A percentile compares a stretch with the other conserved stretches of the same genome.
Conservation (phyloP, 306 rosid species). For the Fragaria vesca region DNA sequence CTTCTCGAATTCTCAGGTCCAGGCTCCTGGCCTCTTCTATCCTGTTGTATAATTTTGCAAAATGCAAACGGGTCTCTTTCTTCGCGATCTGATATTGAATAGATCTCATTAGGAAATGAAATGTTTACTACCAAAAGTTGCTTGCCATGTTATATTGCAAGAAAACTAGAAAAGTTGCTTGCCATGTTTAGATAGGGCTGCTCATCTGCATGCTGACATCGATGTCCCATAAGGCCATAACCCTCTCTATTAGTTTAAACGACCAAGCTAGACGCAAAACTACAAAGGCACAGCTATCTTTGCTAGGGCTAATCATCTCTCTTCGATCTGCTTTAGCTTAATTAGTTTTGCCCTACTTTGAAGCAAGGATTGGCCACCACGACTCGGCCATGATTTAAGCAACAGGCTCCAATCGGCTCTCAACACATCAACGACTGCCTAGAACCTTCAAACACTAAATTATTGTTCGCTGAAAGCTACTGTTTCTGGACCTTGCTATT, state of each 20-base stretch:
- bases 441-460: constrained; percentile 1
- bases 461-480: neutral
- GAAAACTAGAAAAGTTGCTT: constrained; percentile 9
- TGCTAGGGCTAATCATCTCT: neutral
- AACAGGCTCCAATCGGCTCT: constrained; percentile 27
- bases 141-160: neutral
- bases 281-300: neutral
- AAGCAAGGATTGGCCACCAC: constrained; percentile 9
- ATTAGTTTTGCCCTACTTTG: constrained; percentile 17
- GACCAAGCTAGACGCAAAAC: neutral
- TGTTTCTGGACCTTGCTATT: neutral
- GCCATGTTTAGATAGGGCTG: constrained; percentile 16
- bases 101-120: neutral
- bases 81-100: neutral
- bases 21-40: neutral
- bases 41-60: neutral
- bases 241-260: neutral
- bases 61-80: neutral
- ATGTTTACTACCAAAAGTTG: constrained; percentile 9
- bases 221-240: constrained; percentile 6
- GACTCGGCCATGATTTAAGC: constrained; percentile 27
- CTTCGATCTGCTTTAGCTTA: constrained; percentile 10
- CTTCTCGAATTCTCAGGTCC: neutral
- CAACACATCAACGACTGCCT: constrained; percentile 23
- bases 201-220: constrained; percentile 3